phyloP scores from a whole-genome alignment of 352 stramenopile genomes.

The Phytophthora meadii region DNA sequence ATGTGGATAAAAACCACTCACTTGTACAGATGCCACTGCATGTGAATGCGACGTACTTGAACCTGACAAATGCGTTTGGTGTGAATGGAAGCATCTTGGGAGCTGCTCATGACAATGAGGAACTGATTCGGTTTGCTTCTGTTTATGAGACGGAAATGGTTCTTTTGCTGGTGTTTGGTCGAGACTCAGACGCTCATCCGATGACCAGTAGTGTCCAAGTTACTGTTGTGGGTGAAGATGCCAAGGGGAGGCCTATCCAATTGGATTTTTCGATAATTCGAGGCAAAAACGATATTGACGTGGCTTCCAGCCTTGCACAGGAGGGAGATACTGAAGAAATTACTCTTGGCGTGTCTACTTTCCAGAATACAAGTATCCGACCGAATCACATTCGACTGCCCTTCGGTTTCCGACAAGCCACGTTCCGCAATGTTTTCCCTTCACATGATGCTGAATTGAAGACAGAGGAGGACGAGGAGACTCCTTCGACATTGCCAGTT shows the following conservation, averaged over 20 bases:
- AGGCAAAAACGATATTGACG: conserved; percentile 49
- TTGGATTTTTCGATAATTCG: conserved; percentile 70
- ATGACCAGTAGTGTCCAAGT: conserved; percentile 69
- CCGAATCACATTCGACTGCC: conserved; percentile 66
- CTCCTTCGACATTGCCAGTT: not conserved
- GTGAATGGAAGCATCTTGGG: conserved; percentile 60
- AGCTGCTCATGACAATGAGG: conserved; percentile 72
- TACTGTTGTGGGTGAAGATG: conserved; percentile 52
- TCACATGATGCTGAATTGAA: conserved; percentile 11
- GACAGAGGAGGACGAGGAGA: not conserved
- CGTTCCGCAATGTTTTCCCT: conserved; percentile 42
- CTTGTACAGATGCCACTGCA: conserved; percentile 69
- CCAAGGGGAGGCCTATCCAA: conserved; percentile 40
- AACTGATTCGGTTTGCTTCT: conserved; percentile 72
- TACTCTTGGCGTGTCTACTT: conserved; percentile 59
- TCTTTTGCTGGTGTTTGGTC: conserved; percentile 81
- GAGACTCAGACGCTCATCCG: conserved; percentile 58
- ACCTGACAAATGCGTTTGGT: conserved; percentile 71
- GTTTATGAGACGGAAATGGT: conserved; percentile 82
- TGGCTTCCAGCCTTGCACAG: conserved; percentile 13
- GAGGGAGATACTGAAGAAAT: conserved; percentile 13
- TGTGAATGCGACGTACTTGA: conserved; percentile 73
- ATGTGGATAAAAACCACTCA: conserved; percentile 60
- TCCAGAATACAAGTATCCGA: conserved; percentile 69
- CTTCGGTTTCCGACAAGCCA: conserved; percentile 70